phyloP scores from a whole-genome alignment of 139 green algal genomes.

The Monoraphidium neglectum region DNA sequence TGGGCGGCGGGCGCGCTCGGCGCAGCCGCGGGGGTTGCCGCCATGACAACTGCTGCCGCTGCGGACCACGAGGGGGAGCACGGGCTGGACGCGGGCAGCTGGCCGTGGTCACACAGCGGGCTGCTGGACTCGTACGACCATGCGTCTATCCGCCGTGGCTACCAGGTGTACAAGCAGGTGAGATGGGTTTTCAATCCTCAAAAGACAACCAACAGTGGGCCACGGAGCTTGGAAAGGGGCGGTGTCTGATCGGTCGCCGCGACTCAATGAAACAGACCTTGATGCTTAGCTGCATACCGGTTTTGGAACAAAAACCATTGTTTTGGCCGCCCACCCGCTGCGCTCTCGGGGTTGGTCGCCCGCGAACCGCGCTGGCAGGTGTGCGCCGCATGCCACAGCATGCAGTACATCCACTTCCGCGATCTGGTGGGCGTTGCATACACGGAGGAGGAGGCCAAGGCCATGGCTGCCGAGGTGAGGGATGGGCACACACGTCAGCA shows the following conservation, averaged over 20 bases:
- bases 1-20: no score
- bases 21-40: neutral
- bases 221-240: no score
- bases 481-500: neutral
- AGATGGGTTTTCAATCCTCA: no score
- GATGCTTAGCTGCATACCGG: no score
- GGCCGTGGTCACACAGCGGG: constrained; percentile 93
- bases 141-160: constrained; percentile 89
- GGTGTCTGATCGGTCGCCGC: no score
- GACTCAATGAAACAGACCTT: no score
- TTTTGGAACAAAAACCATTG: no score
- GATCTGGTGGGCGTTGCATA: constrained; percentile 96
- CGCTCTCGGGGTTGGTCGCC: no score
- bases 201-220: no score
- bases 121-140: constrained; percentile 95
- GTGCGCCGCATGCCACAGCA: constrained; percentile 95
- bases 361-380: no score
- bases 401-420: constrained; percentile 94
- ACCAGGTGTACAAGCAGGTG: constrained; percentile 83
- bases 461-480: constrained; percentile 82
- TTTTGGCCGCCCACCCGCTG: no score
- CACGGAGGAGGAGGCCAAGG: constrained; percentile 98
- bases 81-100: constrained; percentile 83
- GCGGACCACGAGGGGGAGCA: constrained; percentile 85
- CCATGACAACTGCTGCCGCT: constrained; percentile 17